These are phyloP conservation scores for Ophiostoma piceae DNA, from an alignment of 2,329 filamentous ascomycete species.

Conservation along the genomic window DNA sequence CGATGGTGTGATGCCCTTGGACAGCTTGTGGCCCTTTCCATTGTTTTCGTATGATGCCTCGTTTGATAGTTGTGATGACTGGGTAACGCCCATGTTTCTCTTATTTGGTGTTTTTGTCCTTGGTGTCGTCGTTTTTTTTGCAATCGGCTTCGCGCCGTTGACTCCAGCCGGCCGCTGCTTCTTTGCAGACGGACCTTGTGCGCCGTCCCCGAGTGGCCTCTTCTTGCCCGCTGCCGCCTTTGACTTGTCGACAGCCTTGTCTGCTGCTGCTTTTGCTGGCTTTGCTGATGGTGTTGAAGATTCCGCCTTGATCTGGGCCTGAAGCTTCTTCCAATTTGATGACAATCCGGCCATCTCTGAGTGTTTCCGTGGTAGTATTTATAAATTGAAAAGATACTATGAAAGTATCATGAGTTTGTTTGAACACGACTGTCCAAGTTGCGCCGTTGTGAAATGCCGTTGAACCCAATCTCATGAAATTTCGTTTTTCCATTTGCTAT, in stretches of 20 bases:
- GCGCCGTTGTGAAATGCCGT: background rate
- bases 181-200: constrained; percentile 29
- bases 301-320: constrained; percentile 54
- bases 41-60: constrained; percentile 27
- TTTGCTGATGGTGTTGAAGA: constrained; percentile 29
- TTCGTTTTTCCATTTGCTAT: background rate
- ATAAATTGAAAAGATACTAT: background rate
- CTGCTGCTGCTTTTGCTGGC: background rate
- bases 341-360: constrained; percentile 47
- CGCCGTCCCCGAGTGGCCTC: constrained; percentile 31
- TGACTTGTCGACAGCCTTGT: constrained; percentile 30
- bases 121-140: background rate
- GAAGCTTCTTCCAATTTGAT: constrained; percentile 74
- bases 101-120: background rate
- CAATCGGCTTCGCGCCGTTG: background rate
- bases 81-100: constrained; percentile 49
- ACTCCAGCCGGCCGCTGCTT: constrained; percentile 8
- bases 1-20: constrained; percentile 42
- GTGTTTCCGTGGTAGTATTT: background rate
- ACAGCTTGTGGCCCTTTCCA: constrained; percentile 29
- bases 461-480: background rate
- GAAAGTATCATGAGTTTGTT: background rate
- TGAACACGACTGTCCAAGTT: background rate
- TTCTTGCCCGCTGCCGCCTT: constrained; percentile 33
- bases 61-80: constrained; percentile 44